Evolutionary conservation across 495 filamentous ascomycete genomes (phyloP).

Genomic region (Talaromyces liani): DNA sequence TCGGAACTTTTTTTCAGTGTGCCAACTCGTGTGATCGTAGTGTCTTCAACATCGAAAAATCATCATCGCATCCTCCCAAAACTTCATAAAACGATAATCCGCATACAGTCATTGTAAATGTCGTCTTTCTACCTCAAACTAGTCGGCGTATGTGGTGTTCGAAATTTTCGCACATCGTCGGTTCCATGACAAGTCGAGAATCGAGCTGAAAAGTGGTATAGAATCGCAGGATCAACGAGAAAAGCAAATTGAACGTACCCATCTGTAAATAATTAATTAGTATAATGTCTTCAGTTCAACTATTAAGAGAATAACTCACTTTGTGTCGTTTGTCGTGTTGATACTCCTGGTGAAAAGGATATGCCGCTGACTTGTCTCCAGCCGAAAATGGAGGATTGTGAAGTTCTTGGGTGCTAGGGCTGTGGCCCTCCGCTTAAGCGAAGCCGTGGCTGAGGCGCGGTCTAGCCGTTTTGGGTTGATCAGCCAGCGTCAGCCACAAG

Average conservation of each 20-base stretch:
- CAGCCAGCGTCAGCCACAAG: conserved; percentile 12
- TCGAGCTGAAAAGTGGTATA: background rate
- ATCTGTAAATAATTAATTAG: conserved; percentile 32
- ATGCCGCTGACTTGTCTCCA: conserved; percentile 29
- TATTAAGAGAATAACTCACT: conserved; percentile 32
- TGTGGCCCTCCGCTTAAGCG: conserved; percentile 43
- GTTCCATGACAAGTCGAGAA: conserved; percentile 1
- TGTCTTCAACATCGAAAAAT: background rate
- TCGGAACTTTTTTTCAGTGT: background rate
- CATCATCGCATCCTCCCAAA: background rate
- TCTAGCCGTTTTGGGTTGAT: conserved; percentile 19
- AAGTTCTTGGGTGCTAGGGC: conserved; percentile 40
- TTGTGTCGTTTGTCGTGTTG: conserved; percentile 48
- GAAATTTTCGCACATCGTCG: background rate
- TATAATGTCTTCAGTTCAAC: conserved; percentile 6
- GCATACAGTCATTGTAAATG: background rate
- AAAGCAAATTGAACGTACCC: conserved; percentile 42
- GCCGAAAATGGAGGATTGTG: conserved; percentile 40
- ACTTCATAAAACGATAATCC: background rate
- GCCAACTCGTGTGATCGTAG: background rate
- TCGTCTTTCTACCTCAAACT: background rate
- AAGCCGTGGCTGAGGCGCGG: conserved; percentile 21
- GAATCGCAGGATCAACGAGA: background rate
- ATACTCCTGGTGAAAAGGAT: conserved; percentile 31
- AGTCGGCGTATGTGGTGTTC: background rate